Base-by-base conservation (phyloP, 140 eudicot species). In the Ambrosia hybrid region DNA sequence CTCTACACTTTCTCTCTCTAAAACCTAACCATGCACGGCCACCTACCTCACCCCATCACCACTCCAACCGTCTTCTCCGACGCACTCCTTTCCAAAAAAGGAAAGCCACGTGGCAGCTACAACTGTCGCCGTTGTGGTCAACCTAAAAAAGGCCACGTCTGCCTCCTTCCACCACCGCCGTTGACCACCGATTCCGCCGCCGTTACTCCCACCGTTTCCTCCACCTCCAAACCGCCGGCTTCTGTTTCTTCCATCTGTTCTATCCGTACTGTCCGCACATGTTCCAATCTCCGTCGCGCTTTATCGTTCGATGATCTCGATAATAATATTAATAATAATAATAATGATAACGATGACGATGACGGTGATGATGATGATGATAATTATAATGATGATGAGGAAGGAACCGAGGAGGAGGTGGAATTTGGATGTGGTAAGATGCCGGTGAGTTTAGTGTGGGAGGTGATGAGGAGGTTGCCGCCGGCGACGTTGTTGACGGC, bases 91-190 rank as follows among this genome's bases (percentile, higher is more conserved):
- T 46, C 76, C 13, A 86, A 84, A 78, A 80, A 72, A 61, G 95
- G 93, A 41, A 91, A 94, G 71, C 83, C 73, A 3, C 91, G 99
- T 4, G 99, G 99, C 4, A 86, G 65, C 81, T 94, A 94, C 85
- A 94, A 80, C 85, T 90, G 99, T 17, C 92, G 99, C 74, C 89
- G 99, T 0, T 93, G 99, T 30, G 99, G 99, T 16, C 73, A 57
- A 11, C 99, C 99, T 2, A 94, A 94, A 26, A 86, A 83, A 57
- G 97, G 99, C 68, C 99, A 94, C 26, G 66, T 73, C 1, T 94
- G 98, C 55, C 79, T 80, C 78, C 51, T 83, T 8, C 79, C 88
- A 9, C 67, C 88, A 13, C 70, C 79, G 2, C 63, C 77, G 2
- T 17, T 68, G 9, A 34, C 66, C 41, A 10, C 67, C 60, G 80